Conservation (phyloP, 352 stramenopile species). For the Pythium apleroticum region DNA sequence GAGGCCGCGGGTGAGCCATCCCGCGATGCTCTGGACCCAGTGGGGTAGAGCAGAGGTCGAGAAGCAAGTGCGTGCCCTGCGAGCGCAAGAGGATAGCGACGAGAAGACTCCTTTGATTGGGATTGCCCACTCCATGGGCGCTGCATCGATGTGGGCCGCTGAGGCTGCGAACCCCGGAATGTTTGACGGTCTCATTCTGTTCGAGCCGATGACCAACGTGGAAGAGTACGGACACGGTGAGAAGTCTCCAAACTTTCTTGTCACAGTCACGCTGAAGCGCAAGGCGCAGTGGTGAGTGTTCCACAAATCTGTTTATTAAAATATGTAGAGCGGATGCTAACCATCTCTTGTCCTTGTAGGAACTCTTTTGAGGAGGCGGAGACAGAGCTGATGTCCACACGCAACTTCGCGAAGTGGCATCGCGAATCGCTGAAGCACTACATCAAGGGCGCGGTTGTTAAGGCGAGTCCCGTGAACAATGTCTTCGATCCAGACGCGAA, state of each 20-base stretch:
- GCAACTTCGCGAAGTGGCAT: constrained; percentile 45
- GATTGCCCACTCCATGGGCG: constrained; percentile 50
- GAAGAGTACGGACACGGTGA: neutral
- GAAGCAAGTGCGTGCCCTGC: constrained; percentile 10
- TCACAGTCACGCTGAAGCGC: constrained; percentile 16
- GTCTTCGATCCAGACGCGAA: constrained; percentile 3
- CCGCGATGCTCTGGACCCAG: constrained; percentile 30
- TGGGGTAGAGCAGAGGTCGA: constrained; percentile 20
- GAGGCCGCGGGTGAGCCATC: constrained; percentile 35
- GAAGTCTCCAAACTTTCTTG: constrained; percentile 6
- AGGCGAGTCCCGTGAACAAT: constrained; percentile 23
- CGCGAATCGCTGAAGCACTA: constrained; percentile 31
- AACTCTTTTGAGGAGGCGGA: constrained; percentile 16
- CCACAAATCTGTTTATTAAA: neutral
- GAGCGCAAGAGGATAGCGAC: neutral
- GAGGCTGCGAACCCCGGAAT: constrained; percentile 35
- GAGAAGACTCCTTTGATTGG: constrained; percentile 37
- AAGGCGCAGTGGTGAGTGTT: neutral
- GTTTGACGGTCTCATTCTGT: constrained; percentile 44
- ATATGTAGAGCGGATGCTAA: constrained; percentile 5
- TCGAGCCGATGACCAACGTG: constrained; percentile 41
- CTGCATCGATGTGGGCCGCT: constrained; percentile 31
- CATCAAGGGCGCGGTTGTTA: constrained; percentile 40
- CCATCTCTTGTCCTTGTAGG: neutral
- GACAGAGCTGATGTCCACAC: constrained; percentile 28